A percentile compares a stretch with the other conserved stretches of the same genome.
Conservation (phyloP, 345 rosid species). For the Aquilaria sinensis region DNA sequence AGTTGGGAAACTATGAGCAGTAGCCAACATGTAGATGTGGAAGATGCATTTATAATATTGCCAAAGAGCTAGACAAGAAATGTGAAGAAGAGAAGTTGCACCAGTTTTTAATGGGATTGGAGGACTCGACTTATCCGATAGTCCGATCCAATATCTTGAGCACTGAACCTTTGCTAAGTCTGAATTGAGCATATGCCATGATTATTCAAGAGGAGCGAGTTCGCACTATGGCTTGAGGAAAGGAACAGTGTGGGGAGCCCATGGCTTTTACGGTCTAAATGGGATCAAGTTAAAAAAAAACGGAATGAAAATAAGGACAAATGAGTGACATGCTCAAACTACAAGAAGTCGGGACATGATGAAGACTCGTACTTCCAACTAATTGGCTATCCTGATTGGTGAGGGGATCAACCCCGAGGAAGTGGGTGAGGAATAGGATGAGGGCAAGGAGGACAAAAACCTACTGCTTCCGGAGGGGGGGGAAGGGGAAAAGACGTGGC, state of each 20-base stretch:
- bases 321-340: not conserved
- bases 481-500: no score
- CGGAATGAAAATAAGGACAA: not conserved
- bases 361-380: not conserved
- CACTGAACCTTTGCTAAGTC: not conserved
- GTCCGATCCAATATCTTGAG: not conserved
- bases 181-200: not conserved
- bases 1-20: not conserved
- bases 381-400: not conserved
- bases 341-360: not conserved
- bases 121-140: not conserved
- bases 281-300: not conserved
- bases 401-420: not conserved
- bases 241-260: not conserved
- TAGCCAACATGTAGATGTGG: not conserved
- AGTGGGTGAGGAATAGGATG: not conserved
- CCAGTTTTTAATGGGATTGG: not conserved
- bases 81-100: not conserved
- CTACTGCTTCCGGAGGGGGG: not conserved
- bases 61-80: not conserved
- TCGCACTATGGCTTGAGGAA: not conserved
- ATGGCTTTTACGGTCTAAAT: not conserved
- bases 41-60: not conserved
- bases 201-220: not conserved
- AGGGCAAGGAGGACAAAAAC: not conserved